A percentile compares a stretch with the other conserved stretches of the same genome.
phyloP scores from a whole-genome alignment of 1,139 yeast species.

The Hansenula anomala region DNA sequence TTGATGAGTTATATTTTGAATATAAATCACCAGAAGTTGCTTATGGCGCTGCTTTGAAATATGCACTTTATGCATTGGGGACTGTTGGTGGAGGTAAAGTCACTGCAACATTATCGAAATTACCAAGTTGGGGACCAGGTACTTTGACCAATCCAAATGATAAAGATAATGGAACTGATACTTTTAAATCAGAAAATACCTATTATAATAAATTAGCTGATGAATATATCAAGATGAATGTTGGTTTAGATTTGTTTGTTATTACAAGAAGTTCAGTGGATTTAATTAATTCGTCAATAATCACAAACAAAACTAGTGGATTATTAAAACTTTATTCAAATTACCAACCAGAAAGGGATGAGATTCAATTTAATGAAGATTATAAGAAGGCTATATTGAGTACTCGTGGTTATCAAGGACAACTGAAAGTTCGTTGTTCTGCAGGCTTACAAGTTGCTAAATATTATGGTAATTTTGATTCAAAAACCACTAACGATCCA shows the following conservation, averaged over 20 bases:
- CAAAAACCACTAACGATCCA: conserved; percentile 46
- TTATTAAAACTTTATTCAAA: conserved; percentile 57
- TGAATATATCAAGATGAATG: conserved; percentile 51
- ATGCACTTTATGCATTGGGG: conserved; percentile 62
- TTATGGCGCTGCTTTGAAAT: conserved; percentile 73
- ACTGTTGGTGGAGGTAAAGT: conserved; percentile 78
- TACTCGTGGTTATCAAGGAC: conserved; percentile 69
- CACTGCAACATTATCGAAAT: conserved; percentile 56
- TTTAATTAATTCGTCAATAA: conserved; percentile 65
- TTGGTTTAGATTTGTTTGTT: conserved; percentile 75
- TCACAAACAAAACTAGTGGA: conserved; percentile 75
- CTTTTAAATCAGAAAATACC: conserved; percentile 56
- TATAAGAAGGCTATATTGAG: conserved; percentile 43
- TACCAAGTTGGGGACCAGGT: conserved; percentile 89
- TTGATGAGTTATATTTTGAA: conserved; percentile 45
- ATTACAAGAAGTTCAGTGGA: conserved; percentile 67
- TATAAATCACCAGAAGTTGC: conserved; percentile 64
- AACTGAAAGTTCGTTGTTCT: conserved; percentile 82
- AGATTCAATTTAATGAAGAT: conserved; percentile 57
- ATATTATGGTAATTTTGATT: conserved; percentile 56
- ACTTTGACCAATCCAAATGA: conserved; percentile 47
- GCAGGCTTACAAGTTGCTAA: conserved; percentile 82
- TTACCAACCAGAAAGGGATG: conserved; percentile 69
- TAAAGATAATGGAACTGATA: conserved; percentile 49
- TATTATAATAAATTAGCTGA: conserved; percentile 60